phyloP scores from a whole-genome alignment of 2,329 filamentous ascomycete species.

The Plectosphaerella cucumerina region DNA sequence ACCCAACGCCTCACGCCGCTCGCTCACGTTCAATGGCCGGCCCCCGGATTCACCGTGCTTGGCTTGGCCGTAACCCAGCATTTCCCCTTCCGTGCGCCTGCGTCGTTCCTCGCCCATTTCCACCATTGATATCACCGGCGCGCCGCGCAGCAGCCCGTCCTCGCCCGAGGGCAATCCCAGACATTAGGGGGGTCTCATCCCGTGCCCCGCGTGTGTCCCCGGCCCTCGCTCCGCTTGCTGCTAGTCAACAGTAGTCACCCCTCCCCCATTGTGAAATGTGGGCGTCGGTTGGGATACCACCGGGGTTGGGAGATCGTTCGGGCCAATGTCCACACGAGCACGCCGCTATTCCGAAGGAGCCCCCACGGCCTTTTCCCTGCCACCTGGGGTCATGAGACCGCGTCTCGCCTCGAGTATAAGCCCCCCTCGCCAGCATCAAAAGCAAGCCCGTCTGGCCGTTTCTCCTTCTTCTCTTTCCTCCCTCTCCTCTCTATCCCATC shows the following conservation, averaged over 20 bases:
- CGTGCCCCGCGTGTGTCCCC: background rate
- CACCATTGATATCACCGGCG: slow-evolving; percentile 2
- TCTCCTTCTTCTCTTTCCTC: slow-evolving; percentile 7
- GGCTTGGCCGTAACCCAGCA: background rate
- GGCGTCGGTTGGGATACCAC: background rate
- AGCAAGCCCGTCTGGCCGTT: background rate
- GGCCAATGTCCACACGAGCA: slow-evolving; percentile 33
- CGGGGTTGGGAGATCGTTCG: slow-evolving; percentile 24
- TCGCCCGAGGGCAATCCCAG: too few species aligned
- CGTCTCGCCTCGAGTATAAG: slow-evolving; percentile 20
- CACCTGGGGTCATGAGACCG: slow-evolving; percentile 28
- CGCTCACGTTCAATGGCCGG: background rate
- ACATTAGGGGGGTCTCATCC: too few species aligned
- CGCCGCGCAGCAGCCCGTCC: too few species aligned
- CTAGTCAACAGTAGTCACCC: background rate
- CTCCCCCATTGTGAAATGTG: background rate
- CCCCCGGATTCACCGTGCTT: background rate
- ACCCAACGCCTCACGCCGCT: too few species aligned
- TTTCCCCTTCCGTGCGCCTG: slow-evolving; percentile 3
- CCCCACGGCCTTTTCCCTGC: slow-evolving; percentile 19
- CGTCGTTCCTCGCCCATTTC: background rate
- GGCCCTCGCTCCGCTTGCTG: background rate
- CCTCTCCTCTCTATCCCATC: slow-evolving; percentile 2
- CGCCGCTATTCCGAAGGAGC: slow-evolving; percentile 19
- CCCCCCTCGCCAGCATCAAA: background rate